A percentile compares a stretch with the other conserved stretches of the same genome.
phyloP scores from a whole-genome alignment of 441 rosid species.

The Lepidium campestre region DNA sequence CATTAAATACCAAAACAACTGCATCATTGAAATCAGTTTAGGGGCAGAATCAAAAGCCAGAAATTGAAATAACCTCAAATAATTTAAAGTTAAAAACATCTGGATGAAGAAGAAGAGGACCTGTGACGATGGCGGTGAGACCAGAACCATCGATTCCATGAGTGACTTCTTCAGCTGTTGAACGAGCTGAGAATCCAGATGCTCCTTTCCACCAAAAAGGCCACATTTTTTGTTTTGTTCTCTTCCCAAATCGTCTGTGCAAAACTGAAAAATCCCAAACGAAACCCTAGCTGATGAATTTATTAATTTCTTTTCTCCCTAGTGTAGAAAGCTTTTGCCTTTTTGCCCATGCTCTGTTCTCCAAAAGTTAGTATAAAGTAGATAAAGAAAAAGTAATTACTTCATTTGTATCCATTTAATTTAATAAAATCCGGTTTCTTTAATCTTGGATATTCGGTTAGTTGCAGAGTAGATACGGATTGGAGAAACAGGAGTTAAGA shows the following conservation, averaged over 20 bases:
- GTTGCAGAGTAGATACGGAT: too few relatives aligned
- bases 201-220: constrained; percentile 43
- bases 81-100: not conserved
- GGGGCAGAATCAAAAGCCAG: not conserved
- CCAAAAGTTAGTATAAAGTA: too few relatives aligned
- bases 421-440: too few relatives aligned
- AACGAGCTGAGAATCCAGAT: constrained; percentile 50
- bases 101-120: constrained; percentile 16
- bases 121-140: constrained; percentile 57
- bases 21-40: not conserved
- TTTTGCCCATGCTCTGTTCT: not conserved
- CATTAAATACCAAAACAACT: not conserved
- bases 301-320: not conserved
- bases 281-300: constrained; percentile 3
- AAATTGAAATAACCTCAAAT: not conserved
- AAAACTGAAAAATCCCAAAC: not conserved
- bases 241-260: not conserved
- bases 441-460: too few relatives aligned
- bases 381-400: too few relatives aligned
- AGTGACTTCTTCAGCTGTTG: constrained; percentile 58
- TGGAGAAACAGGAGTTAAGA: too few relatives aligned
- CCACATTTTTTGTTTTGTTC: constrained; percentile 32
- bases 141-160: constrained; percentile 44
- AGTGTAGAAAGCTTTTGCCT: not conserved
- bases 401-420: too few relatives aligned